Evolutionary conservation across 345 rosid species (phyloP), one percentile per base, ranked within the genome.

Genomic region (Moringa oleifera): DNA sequence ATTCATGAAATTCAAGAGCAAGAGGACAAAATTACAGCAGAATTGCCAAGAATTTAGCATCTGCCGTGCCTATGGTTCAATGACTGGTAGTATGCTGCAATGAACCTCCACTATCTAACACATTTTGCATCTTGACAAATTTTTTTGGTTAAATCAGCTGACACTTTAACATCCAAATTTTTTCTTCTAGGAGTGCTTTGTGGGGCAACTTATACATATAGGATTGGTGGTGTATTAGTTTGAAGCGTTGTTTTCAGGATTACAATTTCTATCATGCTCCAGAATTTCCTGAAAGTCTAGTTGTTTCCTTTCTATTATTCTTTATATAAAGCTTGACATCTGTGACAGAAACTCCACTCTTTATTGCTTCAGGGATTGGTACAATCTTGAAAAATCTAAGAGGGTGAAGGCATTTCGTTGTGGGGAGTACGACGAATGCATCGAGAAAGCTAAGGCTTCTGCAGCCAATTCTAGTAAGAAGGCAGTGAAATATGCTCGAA

Each of bases 381-480:
- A 95, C 78, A 75, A 84, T 77, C 94, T 95, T 61, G 99, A 95
- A 62, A 89, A 87, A 65, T 91, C 98, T 9, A 91, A 91, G 83
- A 77, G 81, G 62, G 98, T 95, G 69, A 95, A 95, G 84, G 86
- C 96, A 0, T 95, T 95, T 76, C 95, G 99, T 18, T 95, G 99
- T 73, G 97, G 94, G 63, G 99, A 91, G 58, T 95, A 89, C 73
- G 93, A 84, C 55, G 75, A 75, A 65, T 85, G 87, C 74, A 91
- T 95, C 45, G 84, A 81, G 57, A 95, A 84, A 67, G 99, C 98
- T 53, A 95, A 83, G 77, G 91, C 87, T 58, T 73, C 89, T 22
- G 97, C 87, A 18, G 89, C 87, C 25, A 77, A 65, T 70, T 84
- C 87, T 33, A 85, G 75, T 56, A 91, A 84, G 77, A 95, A 75